These are phyloP conservation scores for Boletus reticuloceps DNA, from an alignment of 768 basidiomycete species.

Conservation along the genomic window DNA sequence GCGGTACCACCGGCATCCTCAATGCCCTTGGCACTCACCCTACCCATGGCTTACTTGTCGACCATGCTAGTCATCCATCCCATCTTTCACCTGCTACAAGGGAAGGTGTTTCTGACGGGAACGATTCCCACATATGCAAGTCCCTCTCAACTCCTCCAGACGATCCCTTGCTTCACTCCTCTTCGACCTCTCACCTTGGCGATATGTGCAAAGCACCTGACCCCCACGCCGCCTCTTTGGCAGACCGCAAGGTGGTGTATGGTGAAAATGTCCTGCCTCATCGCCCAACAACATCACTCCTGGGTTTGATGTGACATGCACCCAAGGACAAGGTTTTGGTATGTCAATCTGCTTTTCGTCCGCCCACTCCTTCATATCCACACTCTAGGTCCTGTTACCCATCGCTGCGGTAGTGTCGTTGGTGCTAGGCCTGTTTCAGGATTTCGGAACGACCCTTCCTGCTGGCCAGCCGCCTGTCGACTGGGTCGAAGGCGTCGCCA, in stretches of 20 bases:
- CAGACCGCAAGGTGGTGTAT: constrained; percentile 65
- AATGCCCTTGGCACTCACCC: constrained; percentile 70
- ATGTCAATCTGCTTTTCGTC: constrained; percentile 27
- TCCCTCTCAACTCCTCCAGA: neutral
- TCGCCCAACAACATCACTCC: constrained; percentile 65
- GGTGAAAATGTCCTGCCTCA: constrained; percentile 74
- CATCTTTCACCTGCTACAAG: constrained; percentile 28
- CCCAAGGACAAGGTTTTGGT: constrained; percentile 90
- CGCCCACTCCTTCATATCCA: constrained; percentile 5
- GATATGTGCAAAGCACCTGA: constrained; percentile 1
- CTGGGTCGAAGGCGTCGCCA: constrained; percentile 94
- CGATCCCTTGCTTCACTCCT: constrained; percentile 7
- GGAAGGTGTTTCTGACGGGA: constrained; percentile 32
- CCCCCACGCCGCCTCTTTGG: constrained; percentile 42
- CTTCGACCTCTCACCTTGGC: constrained; percentile 7
- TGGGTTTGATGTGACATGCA: constrained; percentile 81
- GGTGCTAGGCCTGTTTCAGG: constrained; percentile 91
- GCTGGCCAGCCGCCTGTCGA: constrained; percentile 74
- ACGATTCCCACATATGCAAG: constrained; percentile 18
- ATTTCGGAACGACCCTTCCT: constrained; percentile 71
- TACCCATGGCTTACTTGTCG: constrained; percentile 41
- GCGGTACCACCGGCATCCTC: constrained; percentile 67
- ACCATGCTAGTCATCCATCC: neutral
- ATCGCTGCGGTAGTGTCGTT: constrained; percentile 92
- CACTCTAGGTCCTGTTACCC: constrained; percentile 74